A percentile compares a stretch with the other conserved stretches of the same genome.
Conservation (phyloP, 1,139 yeast species). For the Zygosaccharomyces sapae region DNA sequence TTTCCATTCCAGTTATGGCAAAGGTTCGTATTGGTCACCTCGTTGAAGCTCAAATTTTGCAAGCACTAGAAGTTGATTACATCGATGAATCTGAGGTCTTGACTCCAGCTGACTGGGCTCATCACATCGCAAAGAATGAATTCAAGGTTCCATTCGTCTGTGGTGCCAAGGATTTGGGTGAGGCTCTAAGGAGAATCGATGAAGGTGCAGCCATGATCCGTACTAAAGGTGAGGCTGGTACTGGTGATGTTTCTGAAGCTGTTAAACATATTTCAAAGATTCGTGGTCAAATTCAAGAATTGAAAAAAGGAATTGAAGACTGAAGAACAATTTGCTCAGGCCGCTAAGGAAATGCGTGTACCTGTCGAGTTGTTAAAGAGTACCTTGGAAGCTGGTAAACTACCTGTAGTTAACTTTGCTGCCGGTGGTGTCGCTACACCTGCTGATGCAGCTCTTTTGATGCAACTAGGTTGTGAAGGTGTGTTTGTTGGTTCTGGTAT, state of each 20-base stretch:
- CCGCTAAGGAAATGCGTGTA: constrained; percentile 60
- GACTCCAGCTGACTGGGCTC: constrained; percentile 71
- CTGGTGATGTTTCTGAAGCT: constrained; percentile 87
- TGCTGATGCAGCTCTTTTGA: constrained; percentile 81
- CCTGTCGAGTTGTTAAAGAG: constrained; percentile 51
- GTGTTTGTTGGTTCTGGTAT: constrained; percentile 90
- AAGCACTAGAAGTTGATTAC: constrained; percentile 71
- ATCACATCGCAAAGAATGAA: constrained; percentile 60
- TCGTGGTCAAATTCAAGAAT: constrained; percentile 45
- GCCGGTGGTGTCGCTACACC: constrained; percentile 93
- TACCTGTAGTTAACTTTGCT: constrained; percentile 84
- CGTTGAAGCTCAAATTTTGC: constrained; percentile 78
- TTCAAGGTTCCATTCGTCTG: constrained; percentile 80
- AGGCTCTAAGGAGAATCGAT: constrained; percentile 72
- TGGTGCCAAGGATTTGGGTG: constrained; percentile 81
- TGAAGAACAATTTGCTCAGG: constrained; percentile 45
- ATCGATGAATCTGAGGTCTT: constrained; percentile 83
- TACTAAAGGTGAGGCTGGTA: constrained; percentile 87
- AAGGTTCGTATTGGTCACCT: constrained; percentile 82
- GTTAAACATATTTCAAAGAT: constrained; percentile 68
- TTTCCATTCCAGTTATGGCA: constrained; percentile 80
- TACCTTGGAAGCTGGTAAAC: constrained; percentile 54
- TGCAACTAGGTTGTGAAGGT: constrained; percentile 91
- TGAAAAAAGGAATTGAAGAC: constrained; percentile 42
- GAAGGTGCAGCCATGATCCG: constrained; percentile 91